Base-by-base conservation (phyloP, 352 stramenopile genomes). In the Stramenopiles sp. region DNA sequence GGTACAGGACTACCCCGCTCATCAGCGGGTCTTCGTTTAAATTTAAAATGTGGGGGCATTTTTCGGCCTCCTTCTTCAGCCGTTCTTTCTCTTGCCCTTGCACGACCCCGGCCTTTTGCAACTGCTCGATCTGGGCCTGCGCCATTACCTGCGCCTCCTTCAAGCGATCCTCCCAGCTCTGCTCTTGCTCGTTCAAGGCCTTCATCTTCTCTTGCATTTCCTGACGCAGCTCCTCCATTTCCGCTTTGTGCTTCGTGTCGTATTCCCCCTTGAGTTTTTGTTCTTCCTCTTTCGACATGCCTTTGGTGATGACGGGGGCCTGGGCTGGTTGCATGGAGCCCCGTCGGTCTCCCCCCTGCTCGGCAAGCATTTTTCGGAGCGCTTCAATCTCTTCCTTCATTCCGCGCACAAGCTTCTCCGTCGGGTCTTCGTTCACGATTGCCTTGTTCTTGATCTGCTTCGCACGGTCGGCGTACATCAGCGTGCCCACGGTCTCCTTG, bases 371-470 rank as follows among this genome's bases (percentile, higher is more conserved):
- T 49, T 69, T 71, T 25, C 88, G 85, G 4, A 96, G 79, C 49
- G 83, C 82, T 76, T 95, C 89, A 35, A 96, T 95, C 76, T 96
- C 90, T 73, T 94, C 86, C 30, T 89, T 86, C 2, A 96, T 78
- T 73, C 95, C 88, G 1, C 86, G 84, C 63, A 93, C 92, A 12
- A 93, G 83, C 73, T 90, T 74, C 77, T 92, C 85, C 37, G 89
- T 93, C 1, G 87, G 88, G 73, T 95, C 89, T 81, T 95, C 89
- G 71, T 95, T 95, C 36, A 95, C 87, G 6, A 93, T 80, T 0
- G 88, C 89, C 74, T 94, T 88, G 79, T 94, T 95, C 76, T 93
- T 94, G 77, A 95, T 95, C 76, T 93, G 86, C 78, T 95, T 94
- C 0, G 89, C 89, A 49, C 88, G 81, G 76, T 93, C 87, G 0